Conservation (phyloP, 2,329 filamentous ascomycete genomes). For the Diaporthe citriasiana region DNA sequence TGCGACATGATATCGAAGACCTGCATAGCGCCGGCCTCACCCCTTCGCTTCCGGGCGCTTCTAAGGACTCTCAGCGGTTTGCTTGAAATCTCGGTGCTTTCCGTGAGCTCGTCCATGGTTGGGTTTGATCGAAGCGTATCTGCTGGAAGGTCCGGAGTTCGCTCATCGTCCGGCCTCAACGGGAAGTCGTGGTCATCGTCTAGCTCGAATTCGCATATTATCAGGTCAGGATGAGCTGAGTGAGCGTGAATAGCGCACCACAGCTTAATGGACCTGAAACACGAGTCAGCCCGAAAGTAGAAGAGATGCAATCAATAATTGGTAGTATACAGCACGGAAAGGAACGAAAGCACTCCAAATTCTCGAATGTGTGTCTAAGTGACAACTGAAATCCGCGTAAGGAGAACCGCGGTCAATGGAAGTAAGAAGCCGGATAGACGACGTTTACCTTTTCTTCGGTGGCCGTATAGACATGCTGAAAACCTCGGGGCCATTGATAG, state of each 20-base stretch:
- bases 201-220: constrained; percentile 91
- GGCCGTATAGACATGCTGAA: constrained; percentile 82
- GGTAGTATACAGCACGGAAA: not conserved
- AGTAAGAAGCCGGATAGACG: not conserved
- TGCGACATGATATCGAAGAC: constrained; percentile 94
- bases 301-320: not conserved
- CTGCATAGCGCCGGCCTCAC: constrained; percentile 87
- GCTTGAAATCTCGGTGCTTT: constrained; percentile 82
- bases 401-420: no score
- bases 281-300: not conserved
- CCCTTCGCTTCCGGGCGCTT: constrained; percentile 80
- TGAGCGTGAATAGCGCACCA: constrained; percentile 92
- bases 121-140: constrained; percentile 82
- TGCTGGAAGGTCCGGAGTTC: constrained; percentile 73
- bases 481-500: constrained; percentile 84
- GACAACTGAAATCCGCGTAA: not conserved
- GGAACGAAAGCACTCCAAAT: not conserved
- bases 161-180: constrained; percentile 72
- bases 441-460: constrained; percentile 58
- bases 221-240: constrained; percentile 74
- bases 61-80: constrained; percentile 83
- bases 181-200: constrained; percentile 82
- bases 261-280: constrained; percentile 72
- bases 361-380: not conserved
- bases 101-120: constrained; percentile 79